Evolutionary conservation across 2,329 filamentous ascomycete genomes (phyloP).

Genomic region (Arthrocladium fulminans): DNA sequence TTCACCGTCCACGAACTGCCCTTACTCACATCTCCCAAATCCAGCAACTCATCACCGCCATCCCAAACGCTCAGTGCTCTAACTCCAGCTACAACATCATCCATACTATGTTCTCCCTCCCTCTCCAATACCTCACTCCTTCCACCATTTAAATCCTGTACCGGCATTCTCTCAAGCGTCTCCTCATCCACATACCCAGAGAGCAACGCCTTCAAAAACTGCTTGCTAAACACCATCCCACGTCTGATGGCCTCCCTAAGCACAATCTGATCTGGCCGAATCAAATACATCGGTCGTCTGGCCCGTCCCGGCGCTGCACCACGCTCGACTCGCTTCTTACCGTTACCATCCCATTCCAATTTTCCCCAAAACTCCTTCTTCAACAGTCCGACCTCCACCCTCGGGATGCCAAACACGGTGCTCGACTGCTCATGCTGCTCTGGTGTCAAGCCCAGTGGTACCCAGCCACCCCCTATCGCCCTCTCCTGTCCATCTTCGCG

Average conservation of each 20-base stretch:
- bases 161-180: conserved; percentile 44
- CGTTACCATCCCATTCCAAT: background rate
- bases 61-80: conserved; percentile 17
- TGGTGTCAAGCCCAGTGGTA: conserved; percentile 4
- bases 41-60: conserved; percentile 18
- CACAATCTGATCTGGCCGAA: conserved; percentile 25
- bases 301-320: conserved; percentile 9
- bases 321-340: background rate
- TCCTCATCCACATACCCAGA: conserved; percentile 54
- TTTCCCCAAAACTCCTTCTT: conserved; percentile 51
- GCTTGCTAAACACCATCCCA: conserved; percentile 15
- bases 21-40: conserved; percentile 13
- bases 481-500: conserved; percentile 20
- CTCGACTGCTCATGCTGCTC: conserved; percentile 9
- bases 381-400: conserved; percentile 43
- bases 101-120: conserved; percentile 19
- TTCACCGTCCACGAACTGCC: conserved; percentile 17
- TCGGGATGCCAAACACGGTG: conserved; percentile 45
- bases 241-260: conserved; percentile 22
- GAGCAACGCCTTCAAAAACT: conserved; percentile 23
- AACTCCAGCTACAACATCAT: conserved; percentile 19
- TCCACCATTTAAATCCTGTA: conserved; percentile 30
- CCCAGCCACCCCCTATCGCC: background rate
- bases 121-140: conserved; percentile 13
- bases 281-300: conserved; percentile 12